Evolutionary conservation across 768 basidiomycete species (phyloP).

Genomic region (Suillus subalutaceus): DNA sequence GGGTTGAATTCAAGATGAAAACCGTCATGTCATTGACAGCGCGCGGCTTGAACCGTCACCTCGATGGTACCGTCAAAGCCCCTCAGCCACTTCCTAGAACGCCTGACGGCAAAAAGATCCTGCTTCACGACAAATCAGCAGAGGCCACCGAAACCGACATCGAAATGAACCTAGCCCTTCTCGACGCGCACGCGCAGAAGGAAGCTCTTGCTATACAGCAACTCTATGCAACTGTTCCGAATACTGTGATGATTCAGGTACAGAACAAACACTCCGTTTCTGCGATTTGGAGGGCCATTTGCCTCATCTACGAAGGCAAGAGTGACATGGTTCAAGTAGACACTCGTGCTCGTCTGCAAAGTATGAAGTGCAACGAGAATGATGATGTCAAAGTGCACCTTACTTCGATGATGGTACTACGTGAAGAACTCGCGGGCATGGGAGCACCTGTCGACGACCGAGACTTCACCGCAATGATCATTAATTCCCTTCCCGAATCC

Average conservation of each 20-base stretch:
- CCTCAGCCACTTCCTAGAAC: background rate
- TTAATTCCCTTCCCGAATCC: conserved; percentile 8
- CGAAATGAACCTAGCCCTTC: too few relatives aligned
- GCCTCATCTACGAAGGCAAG: conserved; percentile 9
- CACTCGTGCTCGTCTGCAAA: conserved; percentile 2
- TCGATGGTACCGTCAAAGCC: conserved; percentile 4
- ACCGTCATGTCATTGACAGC: background rate
- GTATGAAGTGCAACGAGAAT: conserved; percentile 12
- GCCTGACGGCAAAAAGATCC: conserved; percentile 1
- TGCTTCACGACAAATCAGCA: too few relatives aligned
- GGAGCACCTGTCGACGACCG: conserved; percentile 6
- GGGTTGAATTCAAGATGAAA: too few relatives aligned
- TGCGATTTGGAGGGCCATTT: conserved; percentile 6
- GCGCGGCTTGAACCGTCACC: conserved; percentile 4
- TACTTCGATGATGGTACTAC: conserved; percentile 1
- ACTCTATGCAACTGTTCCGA: conserved; percentile 7
- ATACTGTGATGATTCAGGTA: conserved; percentile 5
- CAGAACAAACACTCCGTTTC: background rate
- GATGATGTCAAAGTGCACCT: conserved; percentile 9
- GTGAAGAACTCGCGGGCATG: conserved; percentile 11
- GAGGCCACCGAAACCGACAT: too few relatives aligned
- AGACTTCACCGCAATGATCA: conserved; percentile 15
- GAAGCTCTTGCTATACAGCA: conserved; percentile 5
- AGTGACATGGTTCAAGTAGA: conserved; percentile 14
- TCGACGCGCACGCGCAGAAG: too few relatives aligned